Evolutionary conservation across 176 grass and related monocot genomes (phyloP).

Genomic region (Zea luxurians): DNA sequence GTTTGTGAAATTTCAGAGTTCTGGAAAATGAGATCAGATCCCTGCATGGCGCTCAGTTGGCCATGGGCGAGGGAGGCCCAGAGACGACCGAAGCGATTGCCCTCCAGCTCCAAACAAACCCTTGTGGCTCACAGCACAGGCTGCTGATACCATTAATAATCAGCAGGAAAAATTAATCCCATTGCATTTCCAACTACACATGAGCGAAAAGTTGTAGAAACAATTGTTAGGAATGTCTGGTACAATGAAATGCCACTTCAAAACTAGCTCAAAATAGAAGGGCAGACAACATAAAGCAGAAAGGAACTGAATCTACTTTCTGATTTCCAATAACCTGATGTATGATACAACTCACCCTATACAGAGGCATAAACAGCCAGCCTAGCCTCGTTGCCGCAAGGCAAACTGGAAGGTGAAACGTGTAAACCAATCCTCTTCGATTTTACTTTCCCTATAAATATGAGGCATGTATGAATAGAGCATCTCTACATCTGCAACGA

Average conservation of each 20-base stretch:
- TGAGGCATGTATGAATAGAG: constrained; percentile 33
- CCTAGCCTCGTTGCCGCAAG: constrained; percentile 41
- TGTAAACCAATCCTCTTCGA: constrained; percentile 26
- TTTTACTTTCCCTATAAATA: not conserved
- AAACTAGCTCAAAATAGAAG: constrained; percentile 10
- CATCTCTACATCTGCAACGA: constrained; percentile 46
- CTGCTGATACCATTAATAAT: not conserved
- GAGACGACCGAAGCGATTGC: not conserved
- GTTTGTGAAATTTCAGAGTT: too few species aligned
- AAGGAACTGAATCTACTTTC: constrained; percentile 31
- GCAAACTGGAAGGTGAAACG: constrained; percentile 43
- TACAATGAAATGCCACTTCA: constrained; percentile 18
- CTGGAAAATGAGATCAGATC: too few species aligned
- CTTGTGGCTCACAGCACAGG: not conserved
- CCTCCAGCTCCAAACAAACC: not conserved
- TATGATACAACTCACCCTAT: constrained; percentile 50
- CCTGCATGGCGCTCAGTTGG: not conserved
- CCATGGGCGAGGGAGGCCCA: constrained; percentile 25
- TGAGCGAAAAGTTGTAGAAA: not conserved
- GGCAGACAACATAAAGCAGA: not conserved
- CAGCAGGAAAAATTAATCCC: not conserved
- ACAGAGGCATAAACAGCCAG: constrained; percentile 44
- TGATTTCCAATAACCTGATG: constrained; percentile 33
- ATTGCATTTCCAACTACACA: constrained; percentile 13
- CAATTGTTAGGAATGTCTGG: not conserved